phyloP scores from a whole-genome alignment of 2,329 filamentous ascomycete genomes.

The Elsinoe necatrix region DNA sequence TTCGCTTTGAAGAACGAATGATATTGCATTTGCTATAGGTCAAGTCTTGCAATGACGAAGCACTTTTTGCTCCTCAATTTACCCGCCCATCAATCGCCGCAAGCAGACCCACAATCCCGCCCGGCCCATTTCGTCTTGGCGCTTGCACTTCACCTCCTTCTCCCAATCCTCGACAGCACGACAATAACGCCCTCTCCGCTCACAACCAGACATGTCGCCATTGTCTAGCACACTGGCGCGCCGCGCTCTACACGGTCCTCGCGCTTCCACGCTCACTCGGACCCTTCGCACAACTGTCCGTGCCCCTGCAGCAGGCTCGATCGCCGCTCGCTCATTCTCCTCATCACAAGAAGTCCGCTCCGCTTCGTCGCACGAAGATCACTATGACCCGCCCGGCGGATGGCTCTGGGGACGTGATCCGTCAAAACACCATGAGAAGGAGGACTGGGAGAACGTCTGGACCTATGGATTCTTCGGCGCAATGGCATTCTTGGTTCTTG shows the following conservation, averaged over 20 bases:
- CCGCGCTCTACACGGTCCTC: not conserved
- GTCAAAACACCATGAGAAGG: conserved; percentile 88
- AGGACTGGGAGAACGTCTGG: conserved; percentile 89
- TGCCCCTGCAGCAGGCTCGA: not conserved
- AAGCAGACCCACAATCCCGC: conserved; percentile 1
- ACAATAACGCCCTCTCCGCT: not conserved
- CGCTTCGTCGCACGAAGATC: conserved; percentile 61
- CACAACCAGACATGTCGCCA: not conserved
- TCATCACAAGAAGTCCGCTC: conserved; percentile 26
- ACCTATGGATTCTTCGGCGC: conserved; percentile 78
- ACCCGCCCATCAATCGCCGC: not conserved
- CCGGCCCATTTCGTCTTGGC: conserved; percentile 2
- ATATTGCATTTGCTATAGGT: no score
- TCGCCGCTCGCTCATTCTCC: conserved; percentile 24
- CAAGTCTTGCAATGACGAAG: no score
- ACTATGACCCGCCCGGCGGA: conserved; percentile 82
- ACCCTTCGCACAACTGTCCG: not conserved
- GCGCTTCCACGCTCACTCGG: not conserved
- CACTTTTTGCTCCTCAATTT: no score
- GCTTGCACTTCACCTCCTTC: conserved; percentile 1
- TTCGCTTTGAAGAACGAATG: no score
- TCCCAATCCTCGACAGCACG: not conserved
- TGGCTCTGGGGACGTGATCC: conserved; percentile 94
- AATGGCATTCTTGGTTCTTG: conserved; percentile 63
- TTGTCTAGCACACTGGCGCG: not conserved